Percentiles rank a stretch among this genome's conserved stretches.
phyloP scores from a whole-genome alignment of 2,329 filamentous ascomycete genomes.

The Didymella keratinophila region DNA sequence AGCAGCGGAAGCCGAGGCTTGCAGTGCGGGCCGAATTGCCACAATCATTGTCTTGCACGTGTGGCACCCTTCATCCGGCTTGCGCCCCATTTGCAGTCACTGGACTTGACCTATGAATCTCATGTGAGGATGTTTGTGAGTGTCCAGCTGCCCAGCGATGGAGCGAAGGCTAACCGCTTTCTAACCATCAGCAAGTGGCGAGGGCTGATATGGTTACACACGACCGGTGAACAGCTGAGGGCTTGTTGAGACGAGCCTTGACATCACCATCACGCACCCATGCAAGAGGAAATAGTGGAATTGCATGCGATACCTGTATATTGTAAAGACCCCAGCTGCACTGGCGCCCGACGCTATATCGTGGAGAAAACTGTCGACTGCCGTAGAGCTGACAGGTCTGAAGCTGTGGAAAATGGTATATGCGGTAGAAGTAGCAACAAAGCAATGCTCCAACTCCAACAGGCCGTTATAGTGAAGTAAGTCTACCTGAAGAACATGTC shows the following conservation, averaged over 20 bases:
- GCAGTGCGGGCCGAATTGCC: constrained; percentile 22
- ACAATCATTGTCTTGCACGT: constrained; percentile 21
- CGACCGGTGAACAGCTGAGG: constrained; percentile 30
- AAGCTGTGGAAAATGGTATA: constrained; percentile 18
- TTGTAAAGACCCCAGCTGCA: not conserved
- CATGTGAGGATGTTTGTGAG: not conserved
- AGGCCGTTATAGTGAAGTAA: not conserved
- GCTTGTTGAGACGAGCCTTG: constrained; percentile 18
- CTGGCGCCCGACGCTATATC: not conserved
- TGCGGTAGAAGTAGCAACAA: constrained; percentile 3
- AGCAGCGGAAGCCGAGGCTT: constrained; percentile 33
- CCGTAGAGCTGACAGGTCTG: not conserved
- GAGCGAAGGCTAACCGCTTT: not conserved
- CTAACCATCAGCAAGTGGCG: constrained; percentile 6
- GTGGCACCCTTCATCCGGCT: not conserved
- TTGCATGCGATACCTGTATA: constrained; percentile 14
- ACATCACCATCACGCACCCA: constrained; percentile 8
- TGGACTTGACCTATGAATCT: not conserved
- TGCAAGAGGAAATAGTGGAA: not conserved
- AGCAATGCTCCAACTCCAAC: constrained; percentile 1
- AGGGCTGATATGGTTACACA: constrained; percentile 16
- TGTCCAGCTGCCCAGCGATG: not conserved
- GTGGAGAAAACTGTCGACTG: not conserved
- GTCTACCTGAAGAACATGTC: constrained; percentile 43
- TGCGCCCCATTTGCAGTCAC: not conserved